Evolutionary conservation across 257 asterid genomes (phyloP).

Genomic region (Catharanthus roseus): DNA sequence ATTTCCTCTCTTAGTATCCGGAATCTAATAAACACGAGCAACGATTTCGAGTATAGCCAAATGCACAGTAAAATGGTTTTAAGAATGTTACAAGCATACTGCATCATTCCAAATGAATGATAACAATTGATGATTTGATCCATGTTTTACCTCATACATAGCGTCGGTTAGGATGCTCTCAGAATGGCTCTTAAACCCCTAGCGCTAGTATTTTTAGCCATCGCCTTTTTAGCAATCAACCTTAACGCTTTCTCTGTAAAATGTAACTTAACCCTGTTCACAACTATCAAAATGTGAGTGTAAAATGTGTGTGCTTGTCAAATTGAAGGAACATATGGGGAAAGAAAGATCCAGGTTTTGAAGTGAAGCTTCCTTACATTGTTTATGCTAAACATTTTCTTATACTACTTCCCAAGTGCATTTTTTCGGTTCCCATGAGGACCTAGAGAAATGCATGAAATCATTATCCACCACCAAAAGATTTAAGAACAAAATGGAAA

Average conservation of each 20-base stretch:
- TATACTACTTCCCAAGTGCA: constrained; percentile 90
- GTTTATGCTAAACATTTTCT: constrained; percentile 78
- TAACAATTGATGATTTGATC: not conserved
- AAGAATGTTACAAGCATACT: not conserved
- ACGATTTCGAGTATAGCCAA: not conserved
- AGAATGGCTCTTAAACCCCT: constrained; percentile 84
- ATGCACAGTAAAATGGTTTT: not conserved
- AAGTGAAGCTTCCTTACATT: constrained; percentile 39
- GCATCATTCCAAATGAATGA: not conserved
- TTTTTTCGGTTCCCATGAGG: constrained; percentile 76
- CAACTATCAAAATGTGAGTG: not conserved
- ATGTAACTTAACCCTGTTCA: constrained; percentile 74
- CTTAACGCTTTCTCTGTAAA: constrained; percentile 63
- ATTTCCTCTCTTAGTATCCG: constrained; percentile 56
- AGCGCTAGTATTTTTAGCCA: constrained; percentile 85
- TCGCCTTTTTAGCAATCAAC: constrained; percentile 65
- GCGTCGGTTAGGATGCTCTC: constrained; percentile 72
- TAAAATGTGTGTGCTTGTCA: not conserved
- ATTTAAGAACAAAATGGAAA: not conserved
- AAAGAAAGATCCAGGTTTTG: not conserved
- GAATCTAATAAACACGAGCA: constrained; percentile 44
- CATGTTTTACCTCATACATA: constrained; percentile 77
- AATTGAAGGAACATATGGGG: not conserved
- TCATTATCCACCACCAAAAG: not conserved
- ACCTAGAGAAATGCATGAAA: constrained; percentile 38